phyloP scores from a whole-genome alignment of 768 basidiomycete species.

The Clathrus columnatus region DNA sequence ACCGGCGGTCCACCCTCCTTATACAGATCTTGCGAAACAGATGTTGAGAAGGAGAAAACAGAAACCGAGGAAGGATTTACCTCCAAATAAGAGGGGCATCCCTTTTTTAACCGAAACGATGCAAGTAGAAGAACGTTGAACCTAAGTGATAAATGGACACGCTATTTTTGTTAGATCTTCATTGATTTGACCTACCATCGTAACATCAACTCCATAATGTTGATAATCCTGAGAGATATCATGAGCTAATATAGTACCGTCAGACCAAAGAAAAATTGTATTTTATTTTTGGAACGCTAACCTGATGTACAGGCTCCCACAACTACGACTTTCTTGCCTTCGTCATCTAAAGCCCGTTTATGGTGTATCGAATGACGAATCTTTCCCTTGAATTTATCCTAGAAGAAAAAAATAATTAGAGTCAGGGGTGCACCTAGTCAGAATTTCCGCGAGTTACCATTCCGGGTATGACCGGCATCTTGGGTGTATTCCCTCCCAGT shows the following conservation, averaged over 20 bases:
- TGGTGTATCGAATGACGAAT: slow-evolving; percentile 52
- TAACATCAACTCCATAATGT: slow-evolving; percentile 35
- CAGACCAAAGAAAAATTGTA: neutral
- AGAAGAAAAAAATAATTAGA: slow-evolving; percentile 5
- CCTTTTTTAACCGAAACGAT: slow-evolving; percentile 39
- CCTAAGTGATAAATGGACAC: slow-evolving; percentile 14
- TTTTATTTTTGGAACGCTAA: slow-evolving; percentile 9
- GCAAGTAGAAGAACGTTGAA: slow-evolving; percentile 52
- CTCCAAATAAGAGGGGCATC: slow-evolving; percentile 22
- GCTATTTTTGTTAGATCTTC: slow-evolving; percentile 11
- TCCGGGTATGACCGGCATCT: slow-evolving; percentile 35
- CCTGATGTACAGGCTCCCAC: slow-evolving; percentile 59
- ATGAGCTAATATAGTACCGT: slow-evolving; percentile 27
- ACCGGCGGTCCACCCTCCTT: slow-evolving; percentile 39
- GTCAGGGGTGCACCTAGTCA: neutral
- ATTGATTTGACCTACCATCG: neutral
- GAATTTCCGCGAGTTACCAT: slow-evolving; percentile 12
- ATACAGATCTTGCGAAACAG: slow-evolving; percentile 24
- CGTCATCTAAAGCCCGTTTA: slow-evolving; percentile 43
- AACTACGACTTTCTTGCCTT: slow-evolving; percentile 64
- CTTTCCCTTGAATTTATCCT: slow-evolving; percentile 56
- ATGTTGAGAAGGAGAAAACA: neutral
- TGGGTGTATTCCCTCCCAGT: slow-evolving; percentile 36
- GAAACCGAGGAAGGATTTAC: slow-evolving; percentile 21
- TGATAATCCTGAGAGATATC: slow-evolving; percentile 42